Evolutionary conservation across 2,329 filamentous ascomycete species (phyloP).

Genomic region (Verticillium zaregamsianum): DNA sequence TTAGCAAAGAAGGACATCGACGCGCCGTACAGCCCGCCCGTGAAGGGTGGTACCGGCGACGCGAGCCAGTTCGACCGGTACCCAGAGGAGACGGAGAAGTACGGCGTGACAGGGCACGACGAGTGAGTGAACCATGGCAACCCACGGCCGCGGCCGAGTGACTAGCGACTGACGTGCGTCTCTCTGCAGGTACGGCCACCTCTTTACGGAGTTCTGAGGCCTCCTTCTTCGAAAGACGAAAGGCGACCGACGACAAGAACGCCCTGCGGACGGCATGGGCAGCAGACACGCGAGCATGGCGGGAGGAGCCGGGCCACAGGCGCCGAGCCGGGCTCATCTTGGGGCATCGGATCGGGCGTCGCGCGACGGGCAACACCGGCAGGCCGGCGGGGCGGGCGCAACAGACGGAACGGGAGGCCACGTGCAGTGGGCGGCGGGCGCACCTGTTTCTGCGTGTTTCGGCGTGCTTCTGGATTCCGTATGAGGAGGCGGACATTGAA

Average conservation of each 20-base stretch:
- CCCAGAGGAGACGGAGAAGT: slow-evolving; percentile 92
- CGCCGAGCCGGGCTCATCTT: background rate
- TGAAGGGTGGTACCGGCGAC: slow-evolving; percentile 89
- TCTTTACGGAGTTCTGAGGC: slow-evolving; percentile 70
- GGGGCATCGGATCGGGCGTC: background rate
- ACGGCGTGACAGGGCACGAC: slow-evolving; percentile 74
- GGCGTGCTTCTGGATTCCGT: background rate
- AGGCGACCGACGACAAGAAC: background rate
- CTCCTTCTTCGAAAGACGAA: background rate
- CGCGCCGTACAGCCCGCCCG: slow-evolving; percentile 93
- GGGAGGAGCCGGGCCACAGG: background rate
- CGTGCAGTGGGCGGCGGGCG: background rate
- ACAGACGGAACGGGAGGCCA: background rate
- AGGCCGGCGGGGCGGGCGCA: background rate
- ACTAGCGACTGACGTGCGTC: slow-evolving; percentile 1
- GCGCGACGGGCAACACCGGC: background rate
- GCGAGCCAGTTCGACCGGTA: slow-evolving; percentile 98
- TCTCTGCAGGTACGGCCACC: slow-evolving; percentile 58
- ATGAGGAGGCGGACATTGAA: background rate
- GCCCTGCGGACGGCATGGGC: background rate
- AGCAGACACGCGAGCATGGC: background rate
- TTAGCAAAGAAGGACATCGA: slow-evolving; percentile 95
- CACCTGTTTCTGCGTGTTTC: background rate
- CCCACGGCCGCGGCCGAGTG: background rate
- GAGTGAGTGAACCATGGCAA: slow-evolving; percentile 60